Base-by-base conservation (phyloP, 2,329 filamentous ascomycete species). In the Daldinia sp. region DNA sequence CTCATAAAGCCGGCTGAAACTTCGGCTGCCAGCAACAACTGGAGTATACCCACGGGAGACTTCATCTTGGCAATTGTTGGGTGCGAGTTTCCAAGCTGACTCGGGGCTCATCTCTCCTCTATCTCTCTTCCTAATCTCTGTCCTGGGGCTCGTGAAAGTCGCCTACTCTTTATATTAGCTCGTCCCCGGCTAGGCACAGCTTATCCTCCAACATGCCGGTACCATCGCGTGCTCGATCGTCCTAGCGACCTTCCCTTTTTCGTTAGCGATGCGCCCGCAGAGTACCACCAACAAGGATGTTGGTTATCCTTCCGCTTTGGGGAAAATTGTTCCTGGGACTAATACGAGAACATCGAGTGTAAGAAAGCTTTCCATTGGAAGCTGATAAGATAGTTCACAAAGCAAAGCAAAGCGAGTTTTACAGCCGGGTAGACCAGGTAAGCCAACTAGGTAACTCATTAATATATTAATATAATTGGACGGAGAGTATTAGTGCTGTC, bases 11-110 rank as follows among this genome's bases (percentile, higher is more conserved):
- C 67, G 54, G 70, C 71, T 54, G 71, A 70, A 52, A 63, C 71
- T 25, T 69, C 66, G 59, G 64, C 57, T 13, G 68, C 70, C 69
- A 75, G 69, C 70, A 75, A 56, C n/a, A 72, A 68, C 69, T 72
- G 70, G 61, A 51, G 48, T 29, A 54, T 41, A 30, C 54, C 63
- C 49, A 39, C 15, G 59, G 70, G 59, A 34, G 64, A 68, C 71
- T 71, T 74, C 73, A 75, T 75, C 68, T 69, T 70, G 66, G 37
- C 61, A 47, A 61, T 21, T n/a, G n/a, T n/a, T n/a, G n/a, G n/a
- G n/a, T n/a, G n/a, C n/a, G n/a, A n/a, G n/a, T n/a, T n/a, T n/a
- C n/a, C n/a, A n/a, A n/a, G n/a, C n/a, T n/a, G n/a, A n/a, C n/a
- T n/a, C n/a, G n/a, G n/a, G n/a, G n/a, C n/a, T n/a, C n/a, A 21